These are phyloP conservation scores for Hypoxylon sp. DNA, from an alignment of 2,329 filamentous ascomycete species.

Conservation along the genomic window DNA sequence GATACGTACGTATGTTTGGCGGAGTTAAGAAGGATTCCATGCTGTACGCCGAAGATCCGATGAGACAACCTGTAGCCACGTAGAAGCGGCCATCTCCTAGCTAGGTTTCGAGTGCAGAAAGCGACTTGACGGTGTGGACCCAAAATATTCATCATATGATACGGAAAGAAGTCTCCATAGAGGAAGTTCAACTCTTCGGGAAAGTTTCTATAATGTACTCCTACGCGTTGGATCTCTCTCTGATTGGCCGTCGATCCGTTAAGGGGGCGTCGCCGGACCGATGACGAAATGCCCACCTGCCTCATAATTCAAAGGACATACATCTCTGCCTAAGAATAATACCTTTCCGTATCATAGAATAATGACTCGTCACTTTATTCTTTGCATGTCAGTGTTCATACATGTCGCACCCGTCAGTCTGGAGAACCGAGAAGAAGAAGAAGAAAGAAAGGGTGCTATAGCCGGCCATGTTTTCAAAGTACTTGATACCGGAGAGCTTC, in stretches of 20 bases:
- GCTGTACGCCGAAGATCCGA: background rate
- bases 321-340: background rate
- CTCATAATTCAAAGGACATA: too few species aligned
- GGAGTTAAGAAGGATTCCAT: background rate
- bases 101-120: background rate
- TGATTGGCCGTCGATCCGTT: background rate
- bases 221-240: background rate
- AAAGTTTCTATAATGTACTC: background rate
- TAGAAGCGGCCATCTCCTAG: background rate
- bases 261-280: background rate
- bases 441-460: conserved; percentile 1
- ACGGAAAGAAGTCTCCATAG: background rate
- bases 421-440: conserved; percentile 7
- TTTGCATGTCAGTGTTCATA: conserved; percentile 9
- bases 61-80: conserved; percentile 2
- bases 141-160: conserved; percentile 3
- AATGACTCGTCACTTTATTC: conserved; percentile 33
- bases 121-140: conserved; percentile 18
- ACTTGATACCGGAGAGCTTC: background rate
- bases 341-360: conserved; percentile 5
- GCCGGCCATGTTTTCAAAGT: background rate
- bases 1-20: background rate
- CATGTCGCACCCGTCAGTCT: background rate
- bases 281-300: background rate
- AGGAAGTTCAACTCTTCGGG: background rate